These are phyloP conservation scores for Gomphus sp. DNA, from an alignment of 1,284 basidiomycete genomes.

Conservation along the genomic window DNA sequence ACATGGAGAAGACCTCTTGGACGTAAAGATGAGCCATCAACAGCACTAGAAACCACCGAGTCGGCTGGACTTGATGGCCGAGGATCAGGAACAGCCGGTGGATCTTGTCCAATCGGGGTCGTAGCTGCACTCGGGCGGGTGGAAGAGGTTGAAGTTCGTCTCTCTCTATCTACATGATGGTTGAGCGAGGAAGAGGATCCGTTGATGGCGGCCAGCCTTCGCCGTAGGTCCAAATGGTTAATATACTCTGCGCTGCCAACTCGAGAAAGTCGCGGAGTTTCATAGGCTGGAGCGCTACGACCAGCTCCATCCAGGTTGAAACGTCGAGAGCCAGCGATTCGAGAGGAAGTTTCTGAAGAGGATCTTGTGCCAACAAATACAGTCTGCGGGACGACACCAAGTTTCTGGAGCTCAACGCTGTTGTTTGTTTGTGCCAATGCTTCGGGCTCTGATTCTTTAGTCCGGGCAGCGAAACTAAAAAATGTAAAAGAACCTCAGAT, in stretches of 20 bases:
- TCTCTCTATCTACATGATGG: slow-evolving; percentile 35
- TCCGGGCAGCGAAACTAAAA: slow-evolving; percentile 52
- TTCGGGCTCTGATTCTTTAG: slow-evolving; percentile 54
- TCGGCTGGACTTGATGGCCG: slow-evolving; percentile 64
- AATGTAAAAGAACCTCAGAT: background rate
- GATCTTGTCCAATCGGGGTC: slow-evolving; percentile 27
- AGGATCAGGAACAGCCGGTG: slow-evolving; percentile 29
- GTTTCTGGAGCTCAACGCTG: slow-evolving; percentile 68
- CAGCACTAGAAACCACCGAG: slow-evolving; percentile 51
- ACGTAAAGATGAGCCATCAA: slow-evolving; percentile 54
- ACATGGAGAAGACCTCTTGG: slow-evolving; percentile 53
- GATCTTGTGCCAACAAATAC: slow-evolving; percentile 74
- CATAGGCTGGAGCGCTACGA: slow-evolving; percentile 24
- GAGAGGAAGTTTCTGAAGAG: slow-evolving; percentile 14
- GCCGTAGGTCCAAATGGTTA: slow-evolving; percentile 53
- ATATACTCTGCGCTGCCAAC: slow-evolving; percentile 36
- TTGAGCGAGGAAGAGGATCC: slow-evolving; percentile 54
- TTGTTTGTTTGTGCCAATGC: slow-evolving; percentile 52
- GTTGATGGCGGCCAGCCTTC: slow-evolving; percentile 61
- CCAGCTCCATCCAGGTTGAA: background rate
- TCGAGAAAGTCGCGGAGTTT: slow-evolving; percentile 37
- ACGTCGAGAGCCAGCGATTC: background rate
- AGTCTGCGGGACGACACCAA: slow-evolving; percentile 90
- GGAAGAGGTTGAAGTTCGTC: slow-evolving; percentile 29
- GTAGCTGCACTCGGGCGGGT: slow-evolving; percentile 21